Base-by-base conservation (phyloP, 192 early-diverging fungal genomes). In the Backusella tuberculispora region DNA sequence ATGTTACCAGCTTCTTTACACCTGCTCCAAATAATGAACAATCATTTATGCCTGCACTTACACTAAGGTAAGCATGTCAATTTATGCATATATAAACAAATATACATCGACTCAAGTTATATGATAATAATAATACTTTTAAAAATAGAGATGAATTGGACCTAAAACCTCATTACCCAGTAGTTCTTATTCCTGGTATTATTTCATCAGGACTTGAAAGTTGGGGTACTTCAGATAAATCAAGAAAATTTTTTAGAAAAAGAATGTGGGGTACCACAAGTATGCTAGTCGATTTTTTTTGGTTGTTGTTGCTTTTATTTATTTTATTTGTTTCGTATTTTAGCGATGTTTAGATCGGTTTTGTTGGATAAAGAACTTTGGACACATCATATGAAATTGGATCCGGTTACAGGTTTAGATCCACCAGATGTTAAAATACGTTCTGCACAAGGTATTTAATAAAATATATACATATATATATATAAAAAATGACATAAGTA, bases 151-250 rank as follows among this genome's bases (percentile, higher is more conserved):
- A 85, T 66, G 29, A 83, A 78, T 63, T 87, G 77, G 63, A 76
- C 50, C 47, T 80, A 17, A 67, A 76, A 43, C 70, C 76, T 13
- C 77, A 67, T 45, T 85, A 83, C 66, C 90, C 90, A 56, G 93
- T 97, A 0, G 86, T 94, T 1, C 74, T 97, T 66, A 91, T 97
- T n/a, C 95, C 95, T 1, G 95, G 95, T 15, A 95, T 96, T 73
- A 92, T 94, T 14, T 93, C 92, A 0, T 92, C 95, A 17, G 94
- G 92, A 0, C 84, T 97, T 37, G 95, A 96, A 83, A 93, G 91
- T 71, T 97, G 95, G 95, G 91, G 90, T 50, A 92, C 90, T 13
- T 77, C 83, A 10, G 86, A 87, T 72, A 95, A 93, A 70, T 94
- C 92, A 37, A 79, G 87, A 73, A 91, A 90, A 53, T 96, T 94